A percentile compares a stretch with the other conserved stretches of the same genome.
Conservation (phyloP, 2,329 filamentous ascomycete genomes). For the Scedosporium dehoogii region DNA sequence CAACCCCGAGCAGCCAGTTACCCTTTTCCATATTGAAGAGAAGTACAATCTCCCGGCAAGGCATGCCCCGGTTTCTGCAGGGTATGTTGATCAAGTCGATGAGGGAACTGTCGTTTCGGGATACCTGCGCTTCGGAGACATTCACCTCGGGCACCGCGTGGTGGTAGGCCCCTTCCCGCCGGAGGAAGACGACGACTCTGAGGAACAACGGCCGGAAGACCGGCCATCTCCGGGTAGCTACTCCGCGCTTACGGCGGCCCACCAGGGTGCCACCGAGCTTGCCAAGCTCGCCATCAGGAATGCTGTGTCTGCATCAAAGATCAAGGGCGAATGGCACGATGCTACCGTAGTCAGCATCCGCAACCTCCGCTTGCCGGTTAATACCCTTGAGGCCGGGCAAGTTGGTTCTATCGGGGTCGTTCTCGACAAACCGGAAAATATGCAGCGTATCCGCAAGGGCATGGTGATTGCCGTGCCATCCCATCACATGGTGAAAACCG, state of each 20-base stretch:
- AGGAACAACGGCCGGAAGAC: slow-evolving; percentile 28
- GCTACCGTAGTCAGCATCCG: slow-evolving; percentile 79
- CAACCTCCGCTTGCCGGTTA: slow-evolving; percentile 76
- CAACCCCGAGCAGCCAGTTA: slow-evolving; percentile 49
- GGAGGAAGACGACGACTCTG: slow-evolving; percentile 37
- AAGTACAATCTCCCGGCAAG: slow-evolving; percentile 67
- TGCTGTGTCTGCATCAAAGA: slow-evolving; percentile 38
- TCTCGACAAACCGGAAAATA: slow-evolving; percentile 34
- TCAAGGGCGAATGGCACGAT: slow-evolving; percentile 64
- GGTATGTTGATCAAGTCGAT: slow-evolving; percentile 24
- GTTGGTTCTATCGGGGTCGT: slow-evolving; percentile 81
- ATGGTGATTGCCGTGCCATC: slow-evolving; percentile 67
- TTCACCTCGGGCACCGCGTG: slow-evolving; percentile 70
- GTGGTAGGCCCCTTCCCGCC: slow-evolving; percentile 68
- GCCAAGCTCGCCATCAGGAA: slow-evolving; percentile 42
- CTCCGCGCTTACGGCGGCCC: slow-evolving; percentile 37
- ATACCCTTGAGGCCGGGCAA: slow-evolving; percentile 65
- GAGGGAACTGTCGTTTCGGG: slow-evolving; percentile 72
- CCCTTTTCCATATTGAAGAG: slow-evolving; percentile 84
- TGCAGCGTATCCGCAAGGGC: slow-evolving; percentile 56
- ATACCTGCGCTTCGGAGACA: slow-evolving; percentile 65
- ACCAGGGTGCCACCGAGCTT: slow-evolving; percentile 43
- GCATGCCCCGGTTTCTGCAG: slow-evolving; percentile 25
- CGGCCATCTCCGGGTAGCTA: slow-evolving; percentile 36
- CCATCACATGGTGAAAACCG: slow-evolving; percentile 44